A percentile compares a stretch with the other conserved stretches of the same genome.
These are phyloP conservation scores for Aspergillus pseudoterreus DNA, from an alignment of 2,329 filamentous ascomycete genomes.

Conservation along the genomic window DNA sequence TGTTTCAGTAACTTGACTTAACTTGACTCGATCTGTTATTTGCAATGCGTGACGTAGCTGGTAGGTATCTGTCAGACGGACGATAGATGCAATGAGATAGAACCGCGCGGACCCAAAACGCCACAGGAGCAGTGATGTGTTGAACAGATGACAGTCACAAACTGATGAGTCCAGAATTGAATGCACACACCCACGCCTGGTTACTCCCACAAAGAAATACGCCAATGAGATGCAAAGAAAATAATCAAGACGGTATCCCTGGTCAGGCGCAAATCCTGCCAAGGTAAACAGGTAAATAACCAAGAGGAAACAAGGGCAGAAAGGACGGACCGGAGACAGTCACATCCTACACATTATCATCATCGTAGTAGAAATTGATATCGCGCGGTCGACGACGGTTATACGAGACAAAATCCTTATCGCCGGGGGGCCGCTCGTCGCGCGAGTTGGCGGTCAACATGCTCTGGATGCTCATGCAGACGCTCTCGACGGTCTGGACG, in stretches of 20 bases:
- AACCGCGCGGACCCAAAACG: no score
- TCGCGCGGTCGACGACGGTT: constrained; percentile 79
- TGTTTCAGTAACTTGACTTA: not conserved
- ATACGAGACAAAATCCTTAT: constrained; percentile 79
- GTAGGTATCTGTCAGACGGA: no score
- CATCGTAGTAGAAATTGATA: constrained; percentile 92
- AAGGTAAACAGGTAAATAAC: not conserved
- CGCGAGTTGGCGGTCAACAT: constrained; percentile 96
- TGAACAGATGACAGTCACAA: no score
- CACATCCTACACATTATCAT: constrained; percentile 64
- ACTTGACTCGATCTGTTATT: no score
- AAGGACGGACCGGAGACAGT: not conserved
- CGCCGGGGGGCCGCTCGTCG: constrained; percentile 83
- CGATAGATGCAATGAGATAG: no score
- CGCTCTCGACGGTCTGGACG: constrained; percentile 93
- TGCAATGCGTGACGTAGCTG: no score
- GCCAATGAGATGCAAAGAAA: no score
- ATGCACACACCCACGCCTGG: no score
- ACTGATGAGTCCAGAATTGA: no score
- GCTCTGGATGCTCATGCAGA: constrained; percentile 96
- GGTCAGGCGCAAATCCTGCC: not conserved
- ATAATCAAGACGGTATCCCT: no score
- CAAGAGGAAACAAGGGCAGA: not conserved
- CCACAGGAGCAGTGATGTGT: no score
- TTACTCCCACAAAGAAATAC: no score